Percentiles rank a stretch among this genome's conserved stretches.
These are phyloP conservation scores for Exutisphaerella laricina DNA, from an alignment of 2,329 filamentous ascomycete species.

Conservation along the genomic window DNA sequence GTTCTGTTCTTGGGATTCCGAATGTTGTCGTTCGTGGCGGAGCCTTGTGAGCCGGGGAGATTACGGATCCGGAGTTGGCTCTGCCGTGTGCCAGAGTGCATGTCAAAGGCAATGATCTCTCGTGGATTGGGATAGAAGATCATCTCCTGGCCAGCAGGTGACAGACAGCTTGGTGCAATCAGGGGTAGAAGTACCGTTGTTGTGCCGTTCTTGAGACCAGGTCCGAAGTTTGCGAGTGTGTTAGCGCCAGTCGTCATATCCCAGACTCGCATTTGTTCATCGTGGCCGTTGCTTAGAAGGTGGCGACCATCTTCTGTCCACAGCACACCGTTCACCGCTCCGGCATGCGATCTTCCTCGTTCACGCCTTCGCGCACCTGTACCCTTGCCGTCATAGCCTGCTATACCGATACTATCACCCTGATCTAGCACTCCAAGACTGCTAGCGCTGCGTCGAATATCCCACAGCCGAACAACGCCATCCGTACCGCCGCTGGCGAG, in stretches of 20 bases:
- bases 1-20: constrained; percentile 50
- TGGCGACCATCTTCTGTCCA: constrained; percentile 78
- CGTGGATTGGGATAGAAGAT: constrained; percentile 72
- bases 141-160: constrained; percentile 54
- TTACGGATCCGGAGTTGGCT: constrained; percentile 63
- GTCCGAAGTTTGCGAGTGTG: constrained; percentile 81
- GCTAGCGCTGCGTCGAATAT: constrained; percentile 72
- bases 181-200: constrained; percentile 40
- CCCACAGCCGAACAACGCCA: constrained; percentile 78
- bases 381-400: constrained; percentile 42
- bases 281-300: constrained; percentile 75
- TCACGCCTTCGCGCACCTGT: constrained; percentile 39
- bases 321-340: constrained; percentile 74
- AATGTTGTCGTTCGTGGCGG: constrained; percentile 11
- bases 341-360: constrained; percentile 61
- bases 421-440: constrained; percentile 74
- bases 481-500: constrained; percentile 81
- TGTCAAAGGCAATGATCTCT: constrained; percentile 71
- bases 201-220: constrained; percentile 64
- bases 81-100: constrained; percentile 69
- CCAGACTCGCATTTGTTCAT: constrained; percentile 83
- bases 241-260: constrained; percentile 74
- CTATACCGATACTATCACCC: constrained; percentile 71
- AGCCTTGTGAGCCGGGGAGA: constrained; percentile 11
- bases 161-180: constrained; percentile 56